A percentile compares a stretch with the other conserved stretches of the same genome.
These are phyloP conservation scores for Sugiyamaella qingdaonensis DNA, from an alignment of 805 yeast species.

Conservation along the genomic window DNA sequence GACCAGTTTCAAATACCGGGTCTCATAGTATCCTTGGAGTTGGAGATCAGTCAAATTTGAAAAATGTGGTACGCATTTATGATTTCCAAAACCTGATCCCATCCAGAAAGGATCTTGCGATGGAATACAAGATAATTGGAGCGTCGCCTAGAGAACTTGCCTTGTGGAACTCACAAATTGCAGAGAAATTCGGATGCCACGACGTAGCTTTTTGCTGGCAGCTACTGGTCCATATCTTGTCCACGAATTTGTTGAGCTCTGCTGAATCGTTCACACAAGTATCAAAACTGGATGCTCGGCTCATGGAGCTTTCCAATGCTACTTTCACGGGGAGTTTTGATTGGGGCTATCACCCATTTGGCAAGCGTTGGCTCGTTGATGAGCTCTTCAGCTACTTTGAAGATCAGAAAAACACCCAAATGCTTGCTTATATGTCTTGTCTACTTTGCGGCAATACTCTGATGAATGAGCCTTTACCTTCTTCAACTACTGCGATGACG, in stretches of 20 bases:
- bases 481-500: not conserved
- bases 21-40: constrained; percentile 29
- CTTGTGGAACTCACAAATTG: constrained; percentile 64
- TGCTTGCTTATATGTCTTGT: constrained; percentile 87
- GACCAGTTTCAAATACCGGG: constrained; percentile 13
- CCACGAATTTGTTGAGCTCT: not conserved
- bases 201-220: constrained; percentile 77
- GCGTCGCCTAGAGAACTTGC: constrained; percentile 58
- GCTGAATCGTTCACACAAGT: not conserved
- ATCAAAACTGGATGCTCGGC: not conserved
- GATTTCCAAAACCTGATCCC: constrained; percentile 73
- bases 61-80: constrained; percentile 56
- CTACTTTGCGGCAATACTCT: constrained; percentile 40
- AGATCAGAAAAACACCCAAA: constrained; percentile 63
- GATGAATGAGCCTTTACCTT: not conserved
- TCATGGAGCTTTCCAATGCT: not conserved
- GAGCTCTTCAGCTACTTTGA: constrained; percentile 64
- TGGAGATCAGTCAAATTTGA: constrained; percentile 40
- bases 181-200: constrained; percentile 53
- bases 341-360: constrained; percentile 84
- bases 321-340: constrained; percentile 17
- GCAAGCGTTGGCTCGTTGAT: constrained; percentile 59
- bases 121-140: constrained; percentile 38
- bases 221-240: constrained; percentile 18
- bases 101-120: constrained; percentile 57